These are phyloP conservation scores for Daucus carota DNA, from an alignment of 129 eudicot species.

Conservation along the genomic window DNA sequence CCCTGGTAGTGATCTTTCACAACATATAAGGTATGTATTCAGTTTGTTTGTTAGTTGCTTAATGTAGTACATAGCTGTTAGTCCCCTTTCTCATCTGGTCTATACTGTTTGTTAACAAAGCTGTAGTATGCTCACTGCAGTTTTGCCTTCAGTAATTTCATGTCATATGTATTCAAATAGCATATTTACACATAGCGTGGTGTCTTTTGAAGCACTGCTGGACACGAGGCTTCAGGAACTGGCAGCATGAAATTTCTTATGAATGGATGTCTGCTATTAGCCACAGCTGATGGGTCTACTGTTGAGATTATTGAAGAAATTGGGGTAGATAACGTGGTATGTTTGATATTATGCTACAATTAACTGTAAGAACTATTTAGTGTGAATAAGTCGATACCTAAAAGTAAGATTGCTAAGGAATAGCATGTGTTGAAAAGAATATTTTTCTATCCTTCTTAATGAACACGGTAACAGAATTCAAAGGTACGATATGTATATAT, in stretches of 20 bases:
- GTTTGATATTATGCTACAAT: not conserved
- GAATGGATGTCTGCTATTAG: slow-evolving; percentile 57
- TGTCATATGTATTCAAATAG: not conserved
- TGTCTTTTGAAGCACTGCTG: slow-evolving; percentile 49
- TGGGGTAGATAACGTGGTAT: slow-evolving; percentile 58
- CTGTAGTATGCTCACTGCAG: not conserved
- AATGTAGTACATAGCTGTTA: not conserved
- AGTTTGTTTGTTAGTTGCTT: not conserved
- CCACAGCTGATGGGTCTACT: slow-evolving; percentile 52
- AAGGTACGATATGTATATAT: not conserved
- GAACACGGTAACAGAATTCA: not conserved
- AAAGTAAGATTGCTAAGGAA: not conserved
- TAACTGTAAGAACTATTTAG: not conserved
- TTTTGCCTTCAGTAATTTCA: not conserved
- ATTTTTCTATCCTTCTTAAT: not conserved
- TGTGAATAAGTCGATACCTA: not conserved
- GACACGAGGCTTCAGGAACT: slow-evolving; percentile 61
- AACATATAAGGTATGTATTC: slow-evolving; percentile 46
- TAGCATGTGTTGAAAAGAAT: not conserved
- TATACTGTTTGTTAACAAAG: not conserved
- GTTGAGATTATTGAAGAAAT: slow-evolving; percentile 53
- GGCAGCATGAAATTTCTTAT: slow-evolving; percentile 65
- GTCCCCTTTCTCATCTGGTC: not conserved
- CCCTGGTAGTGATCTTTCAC: slow-evolving; percentile 64
- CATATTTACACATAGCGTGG: slow-evolving; percentile 4